Conservation (phyloP, 1,284 basidiomycete genomes). For the Phylloboletellus chloephorus region DNA sequence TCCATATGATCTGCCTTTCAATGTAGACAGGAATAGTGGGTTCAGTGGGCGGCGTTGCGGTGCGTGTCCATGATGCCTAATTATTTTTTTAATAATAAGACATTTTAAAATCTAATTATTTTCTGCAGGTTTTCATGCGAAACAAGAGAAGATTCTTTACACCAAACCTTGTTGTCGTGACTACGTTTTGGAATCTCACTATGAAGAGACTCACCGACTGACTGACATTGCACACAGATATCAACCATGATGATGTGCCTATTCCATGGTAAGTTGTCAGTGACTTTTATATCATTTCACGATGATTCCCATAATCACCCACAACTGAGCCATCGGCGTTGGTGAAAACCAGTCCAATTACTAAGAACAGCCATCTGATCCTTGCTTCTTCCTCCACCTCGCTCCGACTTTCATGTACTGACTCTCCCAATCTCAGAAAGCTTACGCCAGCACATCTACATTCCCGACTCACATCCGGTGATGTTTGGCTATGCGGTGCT, state of each 20-base stretch:
- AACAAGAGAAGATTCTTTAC: no score
- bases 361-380: constrained; percentile 34
- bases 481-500: not conserved
- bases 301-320: constrained; percentile 25
- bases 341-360: constrained; percentile 27
- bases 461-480: no score
- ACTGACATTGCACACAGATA: no score
- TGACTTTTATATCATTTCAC: not conserved
- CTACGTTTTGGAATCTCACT: constrained; percentile 5
- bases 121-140: constrained; percentile 11
- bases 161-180: no score
- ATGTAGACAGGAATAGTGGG: constrained; percentile 1
- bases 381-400: not conserved
- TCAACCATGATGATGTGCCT: not conserved
- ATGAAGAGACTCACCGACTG: no score
- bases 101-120: no score
- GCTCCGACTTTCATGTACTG: constrained; percentile 8
- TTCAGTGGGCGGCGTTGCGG: constrained; percentile 12
- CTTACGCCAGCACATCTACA: no score
- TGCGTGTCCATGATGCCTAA: constrained; percentile 11
- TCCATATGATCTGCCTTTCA: constrained; percentile 13
- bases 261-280: constrained; percentile 1
- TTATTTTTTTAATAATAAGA: no score
- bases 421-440: constrained; percentile 11
- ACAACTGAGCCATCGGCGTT: constrained; percentile 29